These are phyloP conservation scores for Ceratocystis destructans DNA, from an alignment of 2,329 filamentous ascomycete genomes.

Conservation along the genomic window DNA sequence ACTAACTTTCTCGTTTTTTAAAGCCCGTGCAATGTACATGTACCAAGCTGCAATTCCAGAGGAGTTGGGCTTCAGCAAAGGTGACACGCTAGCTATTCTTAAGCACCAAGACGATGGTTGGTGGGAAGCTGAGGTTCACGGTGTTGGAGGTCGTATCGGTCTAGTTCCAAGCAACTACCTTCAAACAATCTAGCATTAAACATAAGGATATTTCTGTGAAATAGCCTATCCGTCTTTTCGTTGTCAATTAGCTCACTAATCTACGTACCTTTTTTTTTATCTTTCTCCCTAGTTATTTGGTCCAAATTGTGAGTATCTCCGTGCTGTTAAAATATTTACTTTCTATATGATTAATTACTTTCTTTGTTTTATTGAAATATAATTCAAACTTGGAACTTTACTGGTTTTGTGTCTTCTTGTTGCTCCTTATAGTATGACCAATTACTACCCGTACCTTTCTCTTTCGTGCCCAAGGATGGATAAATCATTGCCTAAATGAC, in stretches of 20 bases:
- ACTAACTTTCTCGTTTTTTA: constrained; percentile 4
- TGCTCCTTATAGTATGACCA: no score
- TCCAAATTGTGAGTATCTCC: background rate
- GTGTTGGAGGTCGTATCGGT: constrained; percentile 44
- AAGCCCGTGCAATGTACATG: constrained; percentile 85
- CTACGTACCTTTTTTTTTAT: background rate
- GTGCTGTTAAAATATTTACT: no score
- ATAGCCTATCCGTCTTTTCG: background rate
- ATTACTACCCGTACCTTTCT: no score
- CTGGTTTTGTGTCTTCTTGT: no score
- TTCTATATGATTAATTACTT: no score
- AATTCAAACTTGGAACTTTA: no score
- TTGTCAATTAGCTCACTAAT: background rate
- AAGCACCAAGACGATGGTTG: constrained; percentile 93
- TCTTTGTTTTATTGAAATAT: no score
- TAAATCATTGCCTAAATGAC: background rate
- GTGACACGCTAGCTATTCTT: constrained; percentile 77
- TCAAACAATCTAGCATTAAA: constrained; percentile 28
- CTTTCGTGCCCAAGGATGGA: background rate
- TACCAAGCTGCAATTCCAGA: constrained; percentile 92
- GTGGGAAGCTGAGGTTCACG: constrained; percentile 95
- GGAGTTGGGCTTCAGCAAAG: constrained; percentile 83
- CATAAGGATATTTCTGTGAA: background rate
- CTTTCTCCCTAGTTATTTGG: background rate
- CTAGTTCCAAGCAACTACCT: constrained; percentile 58